phyloP scores from a whole-genome alignment of 306 rosid species.

The Neltuma alba region DNA sequence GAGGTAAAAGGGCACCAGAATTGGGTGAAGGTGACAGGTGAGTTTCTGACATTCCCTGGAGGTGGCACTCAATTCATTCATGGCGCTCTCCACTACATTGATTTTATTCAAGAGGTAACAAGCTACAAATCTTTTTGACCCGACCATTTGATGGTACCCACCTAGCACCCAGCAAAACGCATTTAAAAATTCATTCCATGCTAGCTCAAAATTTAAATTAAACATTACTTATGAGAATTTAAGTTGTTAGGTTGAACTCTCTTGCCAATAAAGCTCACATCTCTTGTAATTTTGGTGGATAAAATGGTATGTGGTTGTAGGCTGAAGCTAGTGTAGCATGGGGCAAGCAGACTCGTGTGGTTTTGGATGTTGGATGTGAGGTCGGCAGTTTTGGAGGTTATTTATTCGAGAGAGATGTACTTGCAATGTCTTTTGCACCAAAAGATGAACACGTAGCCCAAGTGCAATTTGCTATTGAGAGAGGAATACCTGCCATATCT shows the following conservation, averaged over 20 bases:
- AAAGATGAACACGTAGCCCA: constrained; percentile 98
- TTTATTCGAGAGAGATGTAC: constrained; percentile 79
- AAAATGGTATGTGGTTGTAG: constrained; percentile 43
- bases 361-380: constrained; percentile 93
- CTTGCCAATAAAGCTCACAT: background rate
- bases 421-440: constrained; percentile 92
- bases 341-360: constrained; percentile 79
- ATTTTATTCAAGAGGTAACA: constrained; percentile 72
- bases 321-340: constrained; percentile 67
- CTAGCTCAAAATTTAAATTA: background rate
- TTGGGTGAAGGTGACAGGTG: constrained; percentile 92
- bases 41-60: constrained; percentile 88
- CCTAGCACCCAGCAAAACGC: background rate
- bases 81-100: constrained; percentile 93
- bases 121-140: background rate
- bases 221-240: background rate
- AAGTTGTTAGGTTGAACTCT: background rate
- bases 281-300: background rate
- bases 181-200: constrained; percentile 5
- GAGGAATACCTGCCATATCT: constrained; percentile 93
- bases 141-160: background rate
- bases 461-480: constrained; percentile 92
- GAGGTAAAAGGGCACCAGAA: constrained; percentile 96
- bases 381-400: constrained; percentile 96
- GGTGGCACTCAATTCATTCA: constrained; percentile 96